Conservation (phyloP, 2,329 filamentous ascomycete species). For the Gaeumannomyces sp. region DNA sequence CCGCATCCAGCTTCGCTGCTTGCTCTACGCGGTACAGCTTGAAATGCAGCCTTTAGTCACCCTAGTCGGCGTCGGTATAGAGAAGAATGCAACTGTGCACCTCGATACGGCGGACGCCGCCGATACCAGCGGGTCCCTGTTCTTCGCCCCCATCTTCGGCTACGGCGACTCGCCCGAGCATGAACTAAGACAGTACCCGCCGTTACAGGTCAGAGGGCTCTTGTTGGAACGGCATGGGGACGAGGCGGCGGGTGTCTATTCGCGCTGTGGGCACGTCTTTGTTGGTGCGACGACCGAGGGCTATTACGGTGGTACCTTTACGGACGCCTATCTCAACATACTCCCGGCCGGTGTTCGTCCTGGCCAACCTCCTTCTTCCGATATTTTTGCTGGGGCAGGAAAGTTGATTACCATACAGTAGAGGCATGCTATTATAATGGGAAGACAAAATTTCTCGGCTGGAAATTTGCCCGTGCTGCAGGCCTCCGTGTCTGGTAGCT, state of each 20-base stretch:
- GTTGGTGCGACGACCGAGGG: too few species aligned
- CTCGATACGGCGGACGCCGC: too few species aligned
- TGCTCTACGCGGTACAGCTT: too few species aligned
- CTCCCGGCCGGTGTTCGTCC: not conserved
- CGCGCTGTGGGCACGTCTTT: not conserved
- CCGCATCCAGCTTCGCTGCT: too few species aligned
- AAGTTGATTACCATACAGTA: not conserved
- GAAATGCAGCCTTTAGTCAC: not conserved
- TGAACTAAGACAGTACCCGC: too few species aligned
- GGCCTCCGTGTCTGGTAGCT: not conserved
- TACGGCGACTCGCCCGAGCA: not conserved
- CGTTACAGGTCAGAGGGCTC: not conserved
- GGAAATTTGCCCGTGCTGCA: not conserved
- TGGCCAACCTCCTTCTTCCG: not conserved
- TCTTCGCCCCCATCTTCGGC: not conserved
- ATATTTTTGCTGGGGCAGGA: not conserved
- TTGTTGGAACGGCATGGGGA: not conserved
- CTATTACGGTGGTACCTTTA: not conserved
- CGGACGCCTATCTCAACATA: not conserved
- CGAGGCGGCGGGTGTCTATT: not conserved
- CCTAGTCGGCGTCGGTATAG: not conserved
- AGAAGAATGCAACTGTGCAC: not conserved
- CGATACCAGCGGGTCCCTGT: not conserved
- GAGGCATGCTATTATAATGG: too few species aligned
- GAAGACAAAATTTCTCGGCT: too few species aligned